Evolutionary conservation across 768 basidiomycete species (phyloP).

Genomic region (Mycena crocata): DNA sequence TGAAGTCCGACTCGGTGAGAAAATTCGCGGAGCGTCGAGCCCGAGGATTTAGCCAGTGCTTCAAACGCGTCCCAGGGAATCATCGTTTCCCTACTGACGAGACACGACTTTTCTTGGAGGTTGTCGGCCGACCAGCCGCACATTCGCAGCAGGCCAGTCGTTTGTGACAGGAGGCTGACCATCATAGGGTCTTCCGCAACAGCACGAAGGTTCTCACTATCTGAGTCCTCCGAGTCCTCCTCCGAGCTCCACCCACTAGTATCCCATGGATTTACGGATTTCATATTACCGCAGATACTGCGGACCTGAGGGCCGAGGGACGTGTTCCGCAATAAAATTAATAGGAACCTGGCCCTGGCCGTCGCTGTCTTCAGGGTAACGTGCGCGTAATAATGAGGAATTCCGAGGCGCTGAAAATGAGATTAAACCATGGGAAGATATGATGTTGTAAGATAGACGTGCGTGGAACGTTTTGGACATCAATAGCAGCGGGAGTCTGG

Average conservation of each 20-base stretch:
- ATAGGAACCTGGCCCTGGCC: neutral
- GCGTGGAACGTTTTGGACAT: constrained; percentile 11
- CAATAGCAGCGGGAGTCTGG: neutral
- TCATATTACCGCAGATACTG: neutral
- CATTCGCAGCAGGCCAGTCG: neutral
- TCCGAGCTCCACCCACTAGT: no score
- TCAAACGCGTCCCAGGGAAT: constrained; percentile 16
- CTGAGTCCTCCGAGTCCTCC: neutral
- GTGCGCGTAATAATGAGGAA: constrained; percentile 4
- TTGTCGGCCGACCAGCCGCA: neutral
- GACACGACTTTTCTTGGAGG: neutral
- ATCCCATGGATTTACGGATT: neutral
- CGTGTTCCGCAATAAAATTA: neutral
- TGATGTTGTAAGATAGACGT: neutral
- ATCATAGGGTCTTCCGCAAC: neutral
- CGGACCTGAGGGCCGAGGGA: neutral
- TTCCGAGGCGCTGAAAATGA: constrained; percentile 1
- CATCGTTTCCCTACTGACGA: neutral
- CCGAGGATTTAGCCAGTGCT: neutral
- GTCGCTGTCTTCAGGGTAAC: neutral
- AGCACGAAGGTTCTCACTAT: neutral
- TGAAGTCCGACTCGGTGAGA: neutral
- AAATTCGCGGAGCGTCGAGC: constrained; percentile 1
- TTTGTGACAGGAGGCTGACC: neutral
- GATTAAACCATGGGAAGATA: no score